Conservation (phyloP, 2,329 filamentous ascomycete genomes). For the Gyromitra esculenta region DNA sequence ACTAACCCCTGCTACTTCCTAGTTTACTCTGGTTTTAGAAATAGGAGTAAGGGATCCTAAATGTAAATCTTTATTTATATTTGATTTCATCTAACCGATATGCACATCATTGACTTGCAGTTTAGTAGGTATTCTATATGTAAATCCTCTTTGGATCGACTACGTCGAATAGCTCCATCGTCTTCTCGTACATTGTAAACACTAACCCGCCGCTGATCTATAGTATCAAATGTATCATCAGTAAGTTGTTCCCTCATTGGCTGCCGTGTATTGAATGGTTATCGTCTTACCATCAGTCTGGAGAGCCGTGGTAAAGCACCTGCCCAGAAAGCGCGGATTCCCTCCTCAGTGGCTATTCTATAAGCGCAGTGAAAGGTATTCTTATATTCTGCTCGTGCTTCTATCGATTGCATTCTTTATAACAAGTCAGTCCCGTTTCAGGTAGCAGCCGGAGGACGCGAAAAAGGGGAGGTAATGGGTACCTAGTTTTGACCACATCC, state of each 20-base stretch:
- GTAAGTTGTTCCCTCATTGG: neutral
- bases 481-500: conserved; percentile 91
- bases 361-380: conserved; percentile 86
- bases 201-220: conserved; percentile 90
- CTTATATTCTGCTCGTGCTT: conserved; percentile 81
- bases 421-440: neutral
- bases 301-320: conserved; percentile 87
- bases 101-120: neutral
- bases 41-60: neutral
- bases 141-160: conserved; percentile 86
- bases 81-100: neutral
- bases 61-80: neutral
- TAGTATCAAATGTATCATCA: neutral
- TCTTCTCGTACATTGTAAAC: conserved; percentile 95
- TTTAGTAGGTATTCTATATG: conserved; percentile 65
- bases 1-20: too few relatives aligned
- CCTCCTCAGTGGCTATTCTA: conserved; percentile 87
- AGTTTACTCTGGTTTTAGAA: neutral
- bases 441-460: neutral
- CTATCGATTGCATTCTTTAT: conserved; percentile 89
- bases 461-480: conserved; percentile 29
- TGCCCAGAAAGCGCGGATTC: conserved; percentile 90
- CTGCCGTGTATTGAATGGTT: neutral
- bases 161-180: conserved; percentile 83
- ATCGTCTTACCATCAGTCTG: conserved; percentile 70